phyloP scores from a whole-genome alignment of 225 moss, liverwort and hornwort genomes.

The Neckera pumila region DNA sequence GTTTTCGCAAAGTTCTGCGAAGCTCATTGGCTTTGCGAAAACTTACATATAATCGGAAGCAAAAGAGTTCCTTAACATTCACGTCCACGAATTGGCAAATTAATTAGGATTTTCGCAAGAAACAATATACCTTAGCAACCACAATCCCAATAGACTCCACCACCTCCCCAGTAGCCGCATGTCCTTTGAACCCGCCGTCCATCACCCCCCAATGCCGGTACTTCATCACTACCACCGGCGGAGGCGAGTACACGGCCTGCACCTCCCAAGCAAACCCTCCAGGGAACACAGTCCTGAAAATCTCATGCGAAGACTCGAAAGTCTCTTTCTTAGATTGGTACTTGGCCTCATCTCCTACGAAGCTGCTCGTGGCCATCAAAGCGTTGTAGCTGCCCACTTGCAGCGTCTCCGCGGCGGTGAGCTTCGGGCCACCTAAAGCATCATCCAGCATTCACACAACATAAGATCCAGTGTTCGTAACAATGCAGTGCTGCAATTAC shows the following conservation, averaged over 20 bases:
- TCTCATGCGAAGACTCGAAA: conserved; percentile 74
- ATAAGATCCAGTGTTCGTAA: background rate
- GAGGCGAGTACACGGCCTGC: conserved; percentile 64
- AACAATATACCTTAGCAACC: conserved; percentile 10
- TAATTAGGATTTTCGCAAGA: background rate
- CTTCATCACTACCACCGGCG: conserved; percentile 66
- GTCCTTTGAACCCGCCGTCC: conserved; percentile 45
- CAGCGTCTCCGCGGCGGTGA: conserved; percentile 36
- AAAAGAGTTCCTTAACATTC: background rate
- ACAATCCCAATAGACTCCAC: conserved; percentile 49
- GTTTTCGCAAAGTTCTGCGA: too few species aligned
- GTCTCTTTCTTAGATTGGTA: conserved; percentile 54
- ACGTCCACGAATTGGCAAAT: background rate
- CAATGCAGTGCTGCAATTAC: background rate
- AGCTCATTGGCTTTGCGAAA: background rate
- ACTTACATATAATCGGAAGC: background rate
- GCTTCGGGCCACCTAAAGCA: conserved; percentile 43
- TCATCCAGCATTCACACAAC: background rate
- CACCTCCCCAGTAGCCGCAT: conserved; percentile 26
- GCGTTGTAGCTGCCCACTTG: conserved; percentile 73
- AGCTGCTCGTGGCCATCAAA: conserved; percentile 32
- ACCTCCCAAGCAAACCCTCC: conserved; percentile 85
- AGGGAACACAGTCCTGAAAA: conserved; percentile 52
- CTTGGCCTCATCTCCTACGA: conserved; percentile 23
- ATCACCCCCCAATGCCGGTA: conserved; percentile 68